These are phyloP conservation scores for Nemophila menziesii DNA, from an alignment of 257 asterid species.

Conservation along the genomic window DNA sequence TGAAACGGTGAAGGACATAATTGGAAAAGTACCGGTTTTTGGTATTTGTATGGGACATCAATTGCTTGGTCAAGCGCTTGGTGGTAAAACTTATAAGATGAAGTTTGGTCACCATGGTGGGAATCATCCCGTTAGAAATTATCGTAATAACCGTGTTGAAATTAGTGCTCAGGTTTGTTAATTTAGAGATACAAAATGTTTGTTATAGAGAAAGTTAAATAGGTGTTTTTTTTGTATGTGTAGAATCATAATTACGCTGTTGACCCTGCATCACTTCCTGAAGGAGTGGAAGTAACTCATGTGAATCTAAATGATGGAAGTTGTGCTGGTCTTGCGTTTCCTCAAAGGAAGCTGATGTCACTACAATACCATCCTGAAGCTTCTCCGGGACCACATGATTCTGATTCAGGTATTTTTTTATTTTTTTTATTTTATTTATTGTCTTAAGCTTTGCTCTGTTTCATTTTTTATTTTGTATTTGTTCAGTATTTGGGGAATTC, in stretches of 20 bases:
- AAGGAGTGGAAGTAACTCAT: slow-evolving; percentile 86
- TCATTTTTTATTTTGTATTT: background rate
- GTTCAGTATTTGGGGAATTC: slow-evolving; percentile 26
- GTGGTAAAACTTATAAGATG: slow-evolving; percentile 95
- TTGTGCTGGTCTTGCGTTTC: slow-evolving; percentile 87
- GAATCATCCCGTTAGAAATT: slow-evolving; percentile 88
- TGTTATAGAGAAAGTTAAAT: too few relatives aligned
- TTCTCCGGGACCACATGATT: slow-evolving; percentile 81
- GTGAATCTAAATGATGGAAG: slow-evolving; percentile 89
- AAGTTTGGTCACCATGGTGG: slow-evolving; percentile 98
- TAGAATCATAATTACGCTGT: slow-evolving; percentile 99
- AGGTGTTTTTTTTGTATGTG: slow-evolving; percentile 1
- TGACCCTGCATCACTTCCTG: slow-evolving; percentile 69
- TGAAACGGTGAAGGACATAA: slow-evolving; percentile 60
- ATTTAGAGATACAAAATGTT: background rate
- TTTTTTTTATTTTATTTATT: too few relatives aligned
- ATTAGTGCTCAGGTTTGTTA: slow-evolving; percentile 84
- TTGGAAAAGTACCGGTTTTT: slow-evolving; percentile 77
- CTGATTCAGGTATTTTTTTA: slow-evolving; percentile 23
- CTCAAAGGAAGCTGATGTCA: slow-evolving; percentile 68
- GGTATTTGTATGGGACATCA: slow-evolving; percentile 99
- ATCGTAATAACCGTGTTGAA: slow-evolving; percentile 64
- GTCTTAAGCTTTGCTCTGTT: background rate
- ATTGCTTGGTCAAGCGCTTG: slow-evolving; percentile 94
- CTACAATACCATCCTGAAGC: slow-evolving; percentile 98